Conservation (phyloP, 2,329 filamentous ascomycete species). For the Cordyceps pruinosa region DNA sequence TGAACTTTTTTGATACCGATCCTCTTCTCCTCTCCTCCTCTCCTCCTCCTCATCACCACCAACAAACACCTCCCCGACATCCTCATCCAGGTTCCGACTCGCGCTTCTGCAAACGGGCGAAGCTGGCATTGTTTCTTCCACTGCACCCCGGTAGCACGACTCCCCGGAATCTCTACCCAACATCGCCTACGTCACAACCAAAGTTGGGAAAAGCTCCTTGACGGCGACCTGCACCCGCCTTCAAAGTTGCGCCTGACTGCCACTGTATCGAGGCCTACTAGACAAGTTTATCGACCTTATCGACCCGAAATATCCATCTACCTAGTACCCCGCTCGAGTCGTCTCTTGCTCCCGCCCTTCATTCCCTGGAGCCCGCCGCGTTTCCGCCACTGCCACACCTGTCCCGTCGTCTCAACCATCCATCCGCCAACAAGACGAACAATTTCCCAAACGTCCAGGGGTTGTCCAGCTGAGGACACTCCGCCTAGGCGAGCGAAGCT, state of each 20-base stretch:
- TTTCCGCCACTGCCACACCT: not conserved
- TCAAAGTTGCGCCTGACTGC: constrained; percentile 22
- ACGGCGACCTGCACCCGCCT: constrained; percentile 37
- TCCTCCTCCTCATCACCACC: constrained; percentile 18
- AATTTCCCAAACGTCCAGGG: constrained; percentile 16
- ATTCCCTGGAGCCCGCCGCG: not conserved
- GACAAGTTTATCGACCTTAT: not conserved
- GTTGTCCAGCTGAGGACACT: constrained; percentile 28
- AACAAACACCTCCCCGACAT: constrained; percentile 10
- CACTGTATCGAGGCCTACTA: not conserved
- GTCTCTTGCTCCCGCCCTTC: no score
- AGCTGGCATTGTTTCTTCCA: constrained; percentile 9
- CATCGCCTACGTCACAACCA: constrained; percentile 13
- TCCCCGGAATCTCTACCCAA: constrained; percentile 10
- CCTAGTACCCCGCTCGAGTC: not conserved
- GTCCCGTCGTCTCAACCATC: not conserved
- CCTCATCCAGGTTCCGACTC: constrained; percentile 4
- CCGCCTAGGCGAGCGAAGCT: constrained; percentile 29
- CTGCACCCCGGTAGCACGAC: not conserved
- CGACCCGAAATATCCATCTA: not conserved
- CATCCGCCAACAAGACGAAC: constrained; percentile 1
- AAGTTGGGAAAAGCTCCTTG: constrained; percentile 27
- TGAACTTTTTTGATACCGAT: constrained; percentile 12
- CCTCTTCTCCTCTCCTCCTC: constrained; percentile 15
- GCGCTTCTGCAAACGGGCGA: constrained; percentile 7